These are phyloP conservation scores for Blastomyces gilchristii DNA, from an alignment of 2,329 filamentous ascomycete species.

Conservation along the genomic window DNA sequence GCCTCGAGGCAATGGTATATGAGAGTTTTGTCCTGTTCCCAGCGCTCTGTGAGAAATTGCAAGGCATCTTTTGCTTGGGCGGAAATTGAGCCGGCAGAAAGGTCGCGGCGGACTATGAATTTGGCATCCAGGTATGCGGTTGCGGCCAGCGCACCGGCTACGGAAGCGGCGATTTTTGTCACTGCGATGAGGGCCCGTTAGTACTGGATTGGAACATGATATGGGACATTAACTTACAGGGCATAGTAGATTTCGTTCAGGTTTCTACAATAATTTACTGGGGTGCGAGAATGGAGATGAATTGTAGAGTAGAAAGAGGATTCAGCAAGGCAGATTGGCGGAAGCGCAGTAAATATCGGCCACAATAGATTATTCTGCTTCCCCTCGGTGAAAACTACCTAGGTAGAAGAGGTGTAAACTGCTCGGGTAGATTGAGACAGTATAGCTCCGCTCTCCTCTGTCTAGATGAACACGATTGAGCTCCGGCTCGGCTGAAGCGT, in stretches of 20 bases:
- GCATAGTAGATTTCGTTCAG: not conserved
- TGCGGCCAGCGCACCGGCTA: slow-evolving; percentile 3
- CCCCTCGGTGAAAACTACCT: not conserved
- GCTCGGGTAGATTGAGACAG: not conserved
- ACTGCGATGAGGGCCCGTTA: not conserved
- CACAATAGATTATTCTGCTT: not conserved
- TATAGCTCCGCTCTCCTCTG: not conserved
- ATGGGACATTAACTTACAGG: not conserved
- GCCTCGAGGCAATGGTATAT: slow-evolving; percentile 4
- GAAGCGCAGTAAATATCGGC: not conserved
- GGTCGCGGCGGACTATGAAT: slow-evolving; percentile 3
- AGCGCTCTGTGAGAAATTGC: not conserved
- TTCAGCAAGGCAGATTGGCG: not conserved
- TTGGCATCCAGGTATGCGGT: slow-evolving; percentile 7
- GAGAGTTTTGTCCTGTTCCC: slow-evolving; percentile 8
- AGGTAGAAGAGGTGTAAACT: not conserved
- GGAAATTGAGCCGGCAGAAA: not conserved
- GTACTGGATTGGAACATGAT: not conserved
- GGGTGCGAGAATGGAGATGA: not conserved
- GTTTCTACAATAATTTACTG: no score
- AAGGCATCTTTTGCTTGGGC: not conserved
- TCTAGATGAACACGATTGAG: not conserved
- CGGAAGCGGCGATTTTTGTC: not conserved
- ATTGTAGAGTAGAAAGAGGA: not conserved
- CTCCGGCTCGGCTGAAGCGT: not conserved